These are phyloP conservation scores for Ocimum tenuiflorum DNA, from an alignment of 257 asterid genomes.

Conservation along the genomic window DNA sequence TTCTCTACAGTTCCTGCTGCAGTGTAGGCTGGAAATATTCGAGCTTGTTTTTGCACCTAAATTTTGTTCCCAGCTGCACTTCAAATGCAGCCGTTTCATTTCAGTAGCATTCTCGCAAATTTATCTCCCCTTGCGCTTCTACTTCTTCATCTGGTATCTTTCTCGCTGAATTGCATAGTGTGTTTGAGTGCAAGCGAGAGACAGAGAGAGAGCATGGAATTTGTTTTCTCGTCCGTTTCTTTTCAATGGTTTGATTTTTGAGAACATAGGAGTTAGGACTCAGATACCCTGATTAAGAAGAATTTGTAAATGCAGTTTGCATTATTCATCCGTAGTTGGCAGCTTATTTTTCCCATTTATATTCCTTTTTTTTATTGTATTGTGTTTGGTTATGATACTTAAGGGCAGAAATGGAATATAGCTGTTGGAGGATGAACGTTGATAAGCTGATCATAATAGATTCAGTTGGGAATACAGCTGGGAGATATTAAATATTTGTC, in stretches of 20 bases:
- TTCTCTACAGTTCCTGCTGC: conserved; percentile 30
- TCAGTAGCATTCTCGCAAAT: conserved; percentile 22
- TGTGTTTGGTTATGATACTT: no score
- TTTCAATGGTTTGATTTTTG: not conserved
- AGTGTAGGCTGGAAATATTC: conserved; percentile 47
- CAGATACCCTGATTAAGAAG: not conserved
- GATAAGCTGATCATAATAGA: no score
- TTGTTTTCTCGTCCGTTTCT: not conserved
- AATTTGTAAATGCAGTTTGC: not conserved
- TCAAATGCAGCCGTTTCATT: conserved; percentile 23
- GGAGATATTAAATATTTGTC: no score
- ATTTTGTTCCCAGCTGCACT: conserved; percentile 19
- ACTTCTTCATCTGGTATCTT: conserved; percentile 44
- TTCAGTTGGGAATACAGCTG: no score
- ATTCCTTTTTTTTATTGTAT: not conserved
- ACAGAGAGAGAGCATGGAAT: no score
- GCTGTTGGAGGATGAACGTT: no score
- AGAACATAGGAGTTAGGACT: not conserved
- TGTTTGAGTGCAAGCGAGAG: no score
- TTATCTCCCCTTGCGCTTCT: conserved; percentile 36
- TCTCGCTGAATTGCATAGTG: no score
- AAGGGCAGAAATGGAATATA: no score
- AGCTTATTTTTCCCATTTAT: not conserved
- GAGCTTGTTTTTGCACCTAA: conserved; percentile 41
- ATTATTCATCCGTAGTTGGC: not conserved